These are phyloP conservation scores for Fusarium bactridioides DNA, from an alignment of 2,329 filamentous ascomycete species.

Conservation along the genomic window DNA sequence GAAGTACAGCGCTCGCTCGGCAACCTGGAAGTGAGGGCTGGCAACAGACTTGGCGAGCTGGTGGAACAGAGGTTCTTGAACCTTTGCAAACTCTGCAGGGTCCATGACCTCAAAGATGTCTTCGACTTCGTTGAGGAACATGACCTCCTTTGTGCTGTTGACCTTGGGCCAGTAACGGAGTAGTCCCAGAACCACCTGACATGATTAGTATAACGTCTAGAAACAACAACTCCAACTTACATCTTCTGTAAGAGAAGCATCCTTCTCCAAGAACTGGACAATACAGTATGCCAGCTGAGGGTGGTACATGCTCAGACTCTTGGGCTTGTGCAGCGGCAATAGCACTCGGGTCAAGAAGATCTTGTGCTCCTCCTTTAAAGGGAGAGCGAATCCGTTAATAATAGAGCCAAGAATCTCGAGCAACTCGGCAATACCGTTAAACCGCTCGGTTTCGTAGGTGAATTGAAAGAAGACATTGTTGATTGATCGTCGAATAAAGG, in stretches of 20 bases:
- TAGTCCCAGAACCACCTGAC: slow-evolving; percentile 89
- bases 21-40: slow-evolving; percentile 98
- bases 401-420: slow-evolving; percentile 97
- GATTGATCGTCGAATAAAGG: slow-evolving; percentile 97
- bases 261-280: slow-evolving; percentile 97
- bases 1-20: slow-evolving; percentile 96
- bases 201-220: slow-evolving; percentile 9
- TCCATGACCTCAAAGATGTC: slow-evolving; percentile 99
- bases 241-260: slow-evolving; percentile 95
- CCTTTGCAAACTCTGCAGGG: slow-evolving; percentile 96
- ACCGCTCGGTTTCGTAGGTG: slow-evolving; percentile 96
- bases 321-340: slow-evolving; percentile 95
- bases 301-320: slow-evolving; percentile 99
- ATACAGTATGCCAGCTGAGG: slow-evolving; percentile 98
- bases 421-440: slow-evolving; percentile 97
- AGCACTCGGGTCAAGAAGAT: slow-evolving; percentile 94
- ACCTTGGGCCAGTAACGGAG: slow-evolving; percentile 99
- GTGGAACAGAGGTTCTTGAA: slow-evolving; percentile 96
- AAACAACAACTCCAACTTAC: slow-evolving; percentile 52
- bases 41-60: slow-evolving; percentile 97
- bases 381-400: slow-evolving; percentile 97
- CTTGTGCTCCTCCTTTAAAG: slow-evolving; percentile 98
- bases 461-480: slow-evolving; percentile 99
- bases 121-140: slow-evolving; percentile 99
- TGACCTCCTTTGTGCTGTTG: slow-evolving; percentile 99